Evolutionary conservation across 495 filamentous ascomycete genomes (phyloP).

Genomic region (Neurospora sp.): DNA sequence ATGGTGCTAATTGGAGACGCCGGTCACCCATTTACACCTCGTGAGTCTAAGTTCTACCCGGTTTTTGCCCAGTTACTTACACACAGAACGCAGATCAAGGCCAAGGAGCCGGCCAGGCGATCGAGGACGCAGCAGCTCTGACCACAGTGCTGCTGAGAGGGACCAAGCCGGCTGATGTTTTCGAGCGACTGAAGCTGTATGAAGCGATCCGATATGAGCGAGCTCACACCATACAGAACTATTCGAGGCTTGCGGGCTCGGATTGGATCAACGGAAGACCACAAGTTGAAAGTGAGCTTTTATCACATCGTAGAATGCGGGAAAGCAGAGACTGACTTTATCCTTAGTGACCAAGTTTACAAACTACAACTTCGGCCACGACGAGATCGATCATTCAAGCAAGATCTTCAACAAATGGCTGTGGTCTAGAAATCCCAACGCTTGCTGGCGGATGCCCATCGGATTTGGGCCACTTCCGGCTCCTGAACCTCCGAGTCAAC

Average conservation of each 20-base stretch:
- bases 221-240: constrained; percentile 45
- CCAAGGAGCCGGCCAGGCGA: constrained; percentile 45
- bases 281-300: constrained; percentile 23
- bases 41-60: constrained; percentile 2
- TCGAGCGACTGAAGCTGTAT: constrained; percentile 42
- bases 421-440: constrained; percentile 29
- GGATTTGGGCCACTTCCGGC: constrained; percentile 48
- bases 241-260: constrained; percentile 34
- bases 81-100: constrained; percentile 28
- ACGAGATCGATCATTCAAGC: constrained; percentile 46
- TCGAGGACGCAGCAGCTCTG: constrained; percentile 51
- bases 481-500: constrained; percentile 23
- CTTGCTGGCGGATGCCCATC: constrained; percentile 44
- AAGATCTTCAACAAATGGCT: constrained; percentile 38
- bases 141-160: constrained; percentile 40
- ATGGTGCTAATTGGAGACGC: constrained; percentile 51
- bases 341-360: constrained; percentile 36
- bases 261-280: constrained; percentile 26
- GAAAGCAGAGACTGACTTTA: background rate
- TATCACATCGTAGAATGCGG: background rate
- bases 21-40: constrained; percentile 50
- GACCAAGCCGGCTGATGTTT: constrained; percentile 29
- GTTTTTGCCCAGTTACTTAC: background rate
- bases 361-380: constrained; percentile 49
- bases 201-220: constrained; percentile 42